A percentile compares a stretch with the other conserved stretches of the same genome.
Evolutionary conservation across 768 basidiomycete genomes (phyloP).

Genomic region (Wakefieldia striispora): DNA sequence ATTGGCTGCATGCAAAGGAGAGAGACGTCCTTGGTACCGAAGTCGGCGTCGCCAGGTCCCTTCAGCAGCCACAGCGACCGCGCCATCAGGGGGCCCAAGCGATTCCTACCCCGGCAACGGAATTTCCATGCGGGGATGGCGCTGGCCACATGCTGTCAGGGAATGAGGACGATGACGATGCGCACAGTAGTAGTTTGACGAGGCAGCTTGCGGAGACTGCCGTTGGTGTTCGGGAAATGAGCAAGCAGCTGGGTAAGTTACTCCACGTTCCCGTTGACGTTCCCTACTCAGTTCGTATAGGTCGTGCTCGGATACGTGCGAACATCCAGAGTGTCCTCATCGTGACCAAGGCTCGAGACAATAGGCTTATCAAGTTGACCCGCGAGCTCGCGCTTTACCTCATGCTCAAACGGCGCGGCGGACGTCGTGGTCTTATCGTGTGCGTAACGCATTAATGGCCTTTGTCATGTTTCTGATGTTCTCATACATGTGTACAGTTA

Average conservation of each 20-base stretch:
- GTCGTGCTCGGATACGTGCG: conserved; percentile 86
- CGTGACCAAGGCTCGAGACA: conserved; percentile 97
- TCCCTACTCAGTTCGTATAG: conserved; percentile 40
- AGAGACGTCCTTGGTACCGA: conserved; percentile 29
- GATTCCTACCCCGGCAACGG: conserved; percentile 6
- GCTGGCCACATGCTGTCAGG: conserved; percentile 13
- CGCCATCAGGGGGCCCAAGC: conserved; percentile 8
- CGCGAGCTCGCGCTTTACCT: conserved; percentile 92
- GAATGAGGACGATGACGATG: conserved; percentile 62
- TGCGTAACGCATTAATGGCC: conserved; percentile 37
- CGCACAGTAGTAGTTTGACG: conserved; percentile 76
- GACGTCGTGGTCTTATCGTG: conserved; percentile 83
- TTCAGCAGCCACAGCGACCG: conserved; percentile 31
- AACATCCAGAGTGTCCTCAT: conserved; percentile 93
- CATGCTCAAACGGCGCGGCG: conserved; percentile 79
- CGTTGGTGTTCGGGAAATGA: conserved; percentile 96
- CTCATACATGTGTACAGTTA: conserved; percentile 53
- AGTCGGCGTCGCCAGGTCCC: conserved; percentile 51
- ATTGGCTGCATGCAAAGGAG: conserved; percentile 57
- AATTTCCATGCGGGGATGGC: conserved; percentile 17
- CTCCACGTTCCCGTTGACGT: conserved; percentile 1
- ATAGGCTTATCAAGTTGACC: conserved; percentile 92
- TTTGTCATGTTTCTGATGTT: conserved; percentile 13
- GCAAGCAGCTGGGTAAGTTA: conserved; percentile 88
- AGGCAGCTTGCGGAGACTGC: conserved; percentile 95